Percentiles rank a stretch among this genome's conserved stretches.
Conservation (phyloP, 441 rosid species). For the Rhodomyrtus psidioides region DNA sequence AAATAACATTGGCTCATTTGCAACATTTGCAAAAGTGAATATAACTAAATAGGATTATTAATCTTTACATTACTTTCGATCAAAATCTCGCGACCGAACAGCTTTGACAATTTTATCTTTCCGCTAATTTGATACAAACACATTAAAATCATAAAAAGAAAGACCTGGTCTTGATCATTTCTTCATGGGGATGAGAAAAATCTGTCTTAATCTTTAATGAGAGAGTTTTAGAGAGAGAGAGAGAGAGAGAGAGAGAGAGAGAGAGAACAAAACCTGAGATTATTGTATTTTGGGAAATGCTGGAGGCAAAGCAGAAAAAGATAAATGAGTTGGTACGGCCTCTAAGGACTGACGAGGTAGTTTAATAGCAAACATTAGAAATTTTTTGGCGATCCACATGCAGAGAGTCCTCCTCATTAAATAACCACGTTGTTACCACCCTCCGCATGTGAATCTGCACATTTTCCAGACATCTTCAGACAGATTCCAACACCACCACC, state of each 20-base stretch:
- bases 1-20: fast-evolving
- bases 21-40: not conserved
- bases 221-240: not conserved
- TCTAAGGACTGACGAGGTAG: not conserved
- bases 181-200: too few relatives aligned
- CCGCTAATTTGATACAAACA: not conserved
- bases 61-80: too few relatives aligned
- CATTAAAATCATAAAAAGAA: not conserved
- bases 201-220: too few relatives aligned
- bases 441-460: not conserved
- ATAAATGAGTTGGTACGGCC: not conserved
- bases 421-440: not conserved
- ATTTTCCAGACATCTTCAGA: not conserved
- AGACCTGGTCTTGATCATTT: too few relatives aligned
- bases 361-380: not conserved
- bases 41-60: too few relatives aligned
- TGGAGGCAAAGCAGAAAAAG: not conserved
- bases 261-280: not conserved
- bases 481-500: not conserved
- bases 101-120: not conserved
- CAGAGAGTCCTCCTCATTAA: not conserved
- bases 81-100: too few relatives aligned
- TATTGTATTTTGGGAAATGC: not conserved
- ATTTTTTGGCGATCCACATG: not conserved
- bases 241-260: not conserved